Conservation (phyloP, 2,329 filamentous ascomycete genomes). For the Capronia epimyces region DNA sequence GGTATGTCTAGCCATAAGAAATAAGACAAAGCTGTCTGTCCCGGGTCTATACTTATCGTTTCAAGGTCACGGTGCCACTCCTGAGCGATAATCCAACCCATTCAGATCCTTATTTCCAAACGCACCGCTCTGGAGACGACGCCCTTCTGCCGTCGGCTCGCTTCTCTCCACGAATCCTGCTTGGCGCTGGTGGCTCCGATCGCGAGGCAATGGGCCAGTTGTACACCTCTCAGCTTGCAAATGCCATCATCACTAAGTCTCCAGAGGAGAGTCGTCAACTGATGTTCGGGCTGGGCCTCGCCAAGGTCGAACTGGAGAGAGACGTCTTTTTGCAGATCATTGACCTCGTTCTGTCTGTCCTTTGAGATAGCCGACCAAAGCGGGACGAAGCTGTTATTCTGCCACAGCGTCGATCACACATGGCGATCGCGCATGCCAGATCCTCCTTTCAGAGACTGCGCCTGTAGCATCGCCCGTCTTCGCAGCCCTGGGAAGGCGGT, state of each 20-base stretch:
- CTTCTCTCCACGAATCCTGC: constrained; percentile 76
- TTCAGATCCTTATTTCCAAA: constrained; percentile 35
- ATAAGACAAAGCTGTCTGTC: constrained; percentile 6
- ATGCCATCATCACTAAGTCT: constrained; percentile 65
- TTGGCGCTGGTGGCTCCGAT: constrained; percentile 74
- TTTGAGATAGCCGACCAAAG: constrained; percentile 13
- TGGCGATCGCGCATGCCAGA: constrained; percentile 34
- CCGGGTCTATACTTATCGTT: constrained; percentile 31
- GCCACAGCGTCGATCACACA: constrained; percentile 32
- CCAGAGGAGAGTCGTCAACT: constrained; percentile 57
- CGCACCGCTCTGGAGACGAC: constrained; percentile 43
- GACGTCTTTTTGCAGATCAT: constrained; percentile 27
- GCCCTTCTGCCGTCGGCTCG: constrained; percentile 69
- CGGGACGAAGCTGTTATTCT: background rate
- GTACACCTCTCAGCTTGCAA: constrained; percentile 83
- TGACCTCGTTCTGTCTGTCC: constrained; percentile 26
- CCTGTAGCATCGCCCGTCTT: constrained; percentile 25
- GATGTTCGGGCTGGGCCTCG: constrained; percentile 43
- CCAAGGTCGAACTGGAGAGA: constrained; percentile 26
- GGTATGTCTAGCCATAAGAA: constrained; percentile 50
- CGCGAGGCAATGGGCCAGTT: constrained; percentile 82
- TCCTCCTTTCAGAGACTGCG: constrained; percentile 27
- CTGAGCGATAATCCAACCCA: constrained; percentile 60
- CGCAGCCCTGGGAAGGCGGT: constrained; percentile 15
- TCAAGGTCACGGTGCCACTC: constrained; percentile 55